Evolutionary conservation across 306 rosid genomes (phyloP).

Genomic region (Begonia masoniana): DNA sequence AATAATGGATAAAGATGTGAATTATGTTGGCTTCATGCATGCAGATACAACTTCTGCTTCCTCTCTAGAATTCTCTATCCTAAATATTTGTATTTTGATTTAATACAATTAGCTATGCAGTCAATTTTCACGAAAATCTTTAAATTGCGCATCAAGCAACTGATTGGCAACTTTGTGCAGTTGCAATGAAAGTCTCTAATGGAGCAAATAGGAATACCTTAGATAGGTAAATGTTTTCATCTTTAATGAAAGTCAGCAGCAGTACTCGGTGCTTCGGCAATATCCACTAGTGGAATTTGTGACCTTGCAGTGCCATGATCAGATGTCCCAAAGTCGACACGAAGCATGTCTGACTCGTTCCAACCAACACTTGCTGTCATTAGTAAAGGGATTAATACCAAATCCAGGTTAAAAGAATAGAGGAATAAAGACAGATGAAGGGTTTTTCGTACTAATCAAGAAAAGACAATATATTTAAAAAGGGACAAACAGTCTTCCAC

Average conservation of each 20-base stretch:
- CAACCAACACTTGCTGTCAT: conserved; percentile 62
- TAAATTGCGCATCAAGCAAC: no score
- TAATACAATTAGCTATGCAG: no score
- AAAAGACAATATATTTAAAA: conserved; percentile 15
- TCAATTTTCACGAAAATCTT: no score
- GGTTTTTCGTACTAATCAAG: neutral
- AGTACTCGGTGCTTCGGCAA: conserved; percentile 35
- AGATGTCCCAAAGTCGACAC: conserved; percentile 46
- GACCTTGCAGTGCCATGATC: conserved; percentile 26
- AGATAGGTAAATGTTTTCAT: no score
- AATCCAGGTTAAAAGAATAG: neutral
- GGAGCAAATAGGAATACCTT: no score
- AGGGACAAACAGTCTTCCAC: conserved; percentile 93
- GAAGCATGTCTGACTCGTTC: conserved; percentile 59
- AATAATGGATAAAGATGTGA: no score
- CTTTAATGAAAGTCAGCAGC: conserved; percentile 28
- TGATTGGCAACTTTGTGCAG: no score
- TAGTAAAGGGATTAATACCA: conserved; percentile 28
- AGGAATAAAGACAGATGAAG: neutral
- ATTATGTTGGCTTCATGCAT: no score
- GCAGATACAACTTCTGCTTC: no score
- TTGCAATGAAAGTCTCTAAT: no score
- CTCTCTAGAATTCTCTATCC: no score
- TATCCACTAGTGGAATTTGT: conserved; percentile 30
- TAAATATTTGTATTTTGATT: no score